Evolutionary conservation across 495 filamentous ascomycete genomes (phyloP), one percentile per base, ranked within the genome.

Genomic region (Lepidopterella palustris): DNA sequence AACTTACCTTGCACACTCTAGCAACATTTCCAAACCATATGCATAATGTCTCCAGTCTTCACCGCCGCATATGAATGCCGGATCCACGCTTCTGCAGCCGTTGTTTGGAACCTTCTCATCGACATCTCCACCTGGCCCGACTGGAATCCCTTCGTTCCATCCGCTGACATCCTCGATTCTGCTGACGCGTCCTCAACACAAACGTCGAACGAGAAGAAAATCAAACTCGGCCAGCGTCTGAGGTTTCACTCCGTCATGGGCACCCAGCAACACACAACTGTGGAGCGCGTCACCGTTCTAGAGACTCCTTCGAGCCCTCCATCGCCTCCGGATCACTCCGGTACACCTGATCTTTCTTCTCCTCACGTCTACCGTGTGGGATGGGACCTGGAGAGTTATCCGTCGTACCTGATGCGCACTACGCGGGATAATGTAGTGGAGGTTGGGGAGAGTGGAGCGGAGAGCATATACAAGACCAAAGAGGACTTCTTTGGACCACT

Each of bases 131-230:
- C 49, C 8, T 60, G 49, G 47, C 49, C 57, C 5, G 25, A 40
- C n/a, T 60, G 57, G 57, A 60, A 60, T 26, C 4, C 28, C 23
- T 54, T 60, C 31, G 18, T 60, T n/a, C 49, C 57, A 15, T 25
- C 20, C 27, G 57, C 49, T 27, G 45, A 45, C 13, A 31, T 26
- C 8, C 21, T 42, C 10, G 48, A 45, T 18, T 9, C 5, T 18
- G 23, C 9, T 23, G 31, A 53, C 18, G 57, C 28, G 21, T 6
- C 57, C 1, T 13, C 5, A 25, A 35, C 18, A 18, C 18, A 53
- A 15, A 49, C 35, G 18, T 18, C 57, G 1, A 9, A 49, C 5
- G 9, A 9, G 5, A 29, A n/a, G 20, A 28, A 25, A 18, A 27
- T 60, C 18, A 27, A 35, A 24, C 31, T 60, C 4, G 49, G 57